Evolutionary conservation across 371 early-diverging fungal genomes (phyloP).

Genomic region (Saksenaea vasiformis): DNA sequence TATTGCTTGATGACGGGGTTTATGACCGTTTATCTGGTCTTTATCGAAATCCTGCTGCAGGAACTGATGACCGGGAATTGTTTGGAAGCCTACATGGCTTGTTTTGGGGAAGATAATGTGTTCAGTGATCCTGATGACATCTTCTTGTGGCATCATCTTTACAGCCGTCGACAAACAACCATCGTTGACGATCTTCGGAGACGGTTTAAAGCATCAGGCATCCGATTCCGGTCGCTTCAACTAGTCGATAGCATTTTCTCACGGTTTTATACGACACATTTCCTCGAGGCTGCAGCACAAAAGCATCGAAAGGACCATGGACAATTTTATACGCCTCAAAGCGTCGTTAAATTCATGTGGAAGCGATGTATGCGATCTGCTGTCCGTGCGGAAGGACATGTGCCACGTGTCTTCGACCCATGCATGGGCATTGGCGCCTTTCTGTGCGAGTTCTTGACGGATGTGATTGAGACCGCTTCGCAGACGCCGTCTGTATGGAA

Average conservation of each 20-base stretch:
- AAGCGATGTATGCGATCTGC: conserved; percentile 21
- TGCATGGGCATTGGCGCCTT: conserved; percentile 67
- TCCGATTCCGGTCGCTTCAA: conserved; percentile 21
- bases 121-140: conserved; percentile 8
- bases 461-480: conserved; percentile 37
- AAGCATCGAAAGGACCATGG: conserved; percentile 70
- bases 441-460: conserved; percentile 53
- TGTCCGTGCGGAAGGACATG: conserved; percentile 4
- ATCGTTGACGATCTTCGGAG: conserved; percentile 18
- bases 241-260: conserved; percentile 47
- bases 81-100: conserved; percentile 28
- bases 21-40: conserved; percentile 46
- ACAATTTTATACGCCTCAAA: conserved; percentile 67
- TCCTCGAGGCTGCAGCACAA: conserved; percentile 52
- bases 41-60: conserved; percentile 35
- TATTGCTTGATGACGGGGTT: conserved; percentile 44
- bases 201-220: conserved; percentile 15
- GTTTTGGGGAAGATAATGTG: conserved; percentile 38
- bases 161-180: conserved; percentile 8
- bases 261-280: conserved; percentile 54
- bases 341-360: conserved; percentile 68
- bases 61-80: conserved; percentile 14
- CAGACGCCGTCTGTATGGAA: conserved; percentile 40
- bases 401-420: conserved; percentile 60
- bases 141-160: conserved; percentile 32